These are phyloP conservation scores for Chlamydomonas sp. DNA, from an alignment of 139 green algal genomes.

Conservation along the genomic window DNA sequence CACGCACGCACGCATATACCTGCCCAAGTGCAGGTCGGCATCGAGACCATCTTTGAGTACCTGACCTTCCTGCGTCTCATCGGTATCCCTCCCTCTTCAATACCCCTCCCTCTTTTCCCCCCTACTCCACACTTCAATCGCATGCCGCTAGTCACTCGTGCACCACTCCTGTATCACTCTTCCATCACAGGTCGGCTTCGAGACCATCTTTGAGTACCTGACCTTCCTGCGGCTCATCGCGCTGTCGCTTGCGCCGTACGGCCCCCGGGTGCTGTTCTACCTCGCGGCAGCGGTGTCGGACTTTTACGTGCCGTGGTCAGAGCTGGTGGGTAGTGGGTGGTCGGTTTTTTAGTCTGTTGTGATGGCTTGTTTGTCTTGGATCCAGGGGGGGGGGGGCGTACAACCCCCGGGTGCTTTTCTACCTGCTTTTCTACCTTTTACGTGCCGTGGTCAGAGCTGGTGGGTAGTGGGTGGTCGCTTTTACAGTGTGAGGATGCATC, in stretches of 20 bases:
- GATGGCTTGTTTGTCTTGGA: neutral
- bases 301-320: constrained; percentile 90
- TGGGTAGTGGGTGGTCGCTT: too few species aligned
- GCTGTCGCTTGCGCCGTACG: constrained; percentile 31
- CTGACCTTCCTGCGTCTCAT: too few species aligned
- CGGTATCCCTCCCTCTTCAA: too few species aligned
- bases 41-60: constrained; percentile 98
- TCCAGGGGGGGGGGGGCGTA: too few species aligned
- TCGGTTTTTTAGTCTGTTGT: neutral
- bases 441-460: constrained; percentile 82
- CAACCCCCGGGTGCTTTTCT: constrained; percentile 64
- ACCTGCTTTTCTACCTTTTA: constrained; percentile 97
- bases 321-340: constrained; percentile 71
- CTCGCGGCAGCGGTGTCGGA: constrained; percentile 97
- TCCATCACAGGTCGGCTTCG: too few species aligned
- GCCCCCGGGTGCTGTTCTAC: constrained; percentile 71
- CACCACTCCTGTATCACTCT: too few species aligned
- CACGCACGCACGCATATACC: too few species aligned
- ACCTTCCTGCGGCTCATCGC: constrained; percentile 56
- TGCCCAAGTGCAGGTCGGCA: too few species aligned
- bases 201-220: constrained; percentile 97
- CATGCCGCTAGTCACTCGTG: too few species aligned
- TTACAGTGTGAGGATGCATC: too few species aligned
- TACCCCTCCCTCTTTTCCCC: too few species aligned
- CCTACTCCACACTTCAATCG: too few species aligned